phyloP scores from a whole-genome alignment of 2,329 filamentous ascomycete genomes.

The Talaromyces sp. region DNA sequence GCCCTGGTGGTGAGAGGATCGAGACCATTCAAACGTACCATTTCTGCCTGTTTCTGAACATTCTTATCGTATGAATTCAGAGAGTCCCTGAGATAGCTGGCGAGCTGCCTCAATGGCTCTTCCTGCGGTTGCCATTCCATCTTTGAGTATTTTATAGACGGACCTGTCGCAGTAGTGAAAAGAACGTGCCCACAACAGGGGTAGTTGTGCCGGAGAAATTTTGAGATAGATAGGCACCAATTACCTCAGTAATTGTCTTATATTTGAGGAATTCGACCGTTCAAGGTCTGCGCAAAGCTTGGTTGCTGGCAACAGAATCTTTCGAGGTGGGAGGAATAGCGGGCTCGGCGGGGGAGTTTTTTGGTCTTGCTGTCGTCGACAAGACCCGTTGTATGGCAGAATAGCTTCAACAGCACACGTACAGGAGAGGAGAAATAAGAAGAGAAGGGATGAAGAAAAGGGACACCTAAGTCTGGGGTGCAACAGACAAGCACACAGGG shows the following conservation, averaged over 20 bases:
- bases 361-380: neutral
- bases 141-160: slow-evolving; percentile 22
- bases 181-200: neutral
- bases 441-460: neutral
- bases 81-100: slow-evolving; percentile 84
- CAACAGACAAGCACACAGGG: neutral
- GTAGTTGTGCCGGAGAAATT: neutral
- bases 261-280: neutral
- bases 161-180: slow-evolving; percentile 6
- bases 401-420: neutral
- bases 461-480: neutral
- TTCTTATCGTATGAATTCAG: slow-evolving; percentile 74
- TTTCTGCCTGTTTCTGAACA: slow-evolving; percentile 83
- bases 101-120: slow-evolving; percentile 83
- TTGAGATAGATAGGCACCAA: neutral
- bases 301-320: slow-evolving; percentile 3
- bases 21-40: slow-evolving; percentile 46
- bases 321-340: slow-evolving; percentile 10
- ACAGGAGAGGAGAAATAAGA: neutral
- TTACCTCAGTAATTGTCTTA: neutral
- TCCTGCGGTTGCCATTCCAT: slow-evolving; percentile 94
- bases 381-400: neutral
- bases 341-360: slow-evolving; percentile 12
- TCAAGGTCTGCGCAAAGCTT: slow-evolving; percentile 4
- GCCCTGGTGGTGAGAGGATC: neutral